Evolutionary conservation across 495 filamentous ascomycete species (phyloP), one percentile per base, ranked within the genome.

Genomic region (Collariella sp.): DNA sequence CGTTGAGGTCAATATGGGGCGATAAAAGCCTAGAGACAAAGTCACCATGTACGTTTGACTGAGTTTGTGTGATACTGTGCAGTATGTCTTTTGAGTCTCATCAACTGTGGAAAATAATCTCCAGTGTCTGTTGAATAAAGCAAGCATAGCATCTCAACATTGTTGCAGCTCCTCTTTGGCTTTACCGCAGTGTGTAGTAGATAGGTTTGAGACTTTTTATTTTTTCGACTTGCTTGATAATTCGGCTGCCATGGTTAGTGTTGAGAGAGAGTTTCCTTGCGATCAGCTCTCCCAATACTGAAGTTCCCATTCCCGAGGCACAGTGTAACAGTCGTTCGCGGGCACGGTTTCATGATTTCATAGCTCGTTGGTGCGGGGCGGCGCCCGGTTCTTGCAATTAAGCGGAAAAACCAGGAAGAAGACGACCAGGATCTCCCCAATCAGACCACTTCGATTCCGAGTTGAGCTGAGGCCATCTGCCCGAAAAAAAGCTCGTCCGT

Each of bases 401-500:
- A 53, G 39, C 59, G 58, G 52, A 50, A 52, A 20, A 22, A 19
- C 46, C 24, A 56, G 54, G 58, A 49, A 50, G 50, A n/a, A 22
- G n/a, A 50, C 24, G 50, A 51, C 54, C 24, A 16, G 46, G 46
- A 33, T 31, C n/a, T 18, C 47, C 40, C 52, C 44, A 56, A 66
- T 68, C 65, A 66, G 63, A 46, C 65, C 65, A 68, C 62, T 24
- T 55, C 47, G 60, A 60, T 61, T 57, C 56, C 52, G 55, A 64
- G 52, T 57, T 61, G 54, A 60, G 52, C 59, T 61, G 54, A 60
- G 55, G 53, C 59, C 50, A 44, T 59, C 50, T 42, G 54, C 58
- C 63, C 60, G 57, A 61, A 68, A 68, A 67, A 68, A 68, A 68
- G 62, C 61, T 65, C 63, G 63, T 63, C 59, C 54, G 62, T 67